phyloP scores from a whole-genome alignment of 768 basidiomycete genomes.

The Gyrodon lividus region DNA sequence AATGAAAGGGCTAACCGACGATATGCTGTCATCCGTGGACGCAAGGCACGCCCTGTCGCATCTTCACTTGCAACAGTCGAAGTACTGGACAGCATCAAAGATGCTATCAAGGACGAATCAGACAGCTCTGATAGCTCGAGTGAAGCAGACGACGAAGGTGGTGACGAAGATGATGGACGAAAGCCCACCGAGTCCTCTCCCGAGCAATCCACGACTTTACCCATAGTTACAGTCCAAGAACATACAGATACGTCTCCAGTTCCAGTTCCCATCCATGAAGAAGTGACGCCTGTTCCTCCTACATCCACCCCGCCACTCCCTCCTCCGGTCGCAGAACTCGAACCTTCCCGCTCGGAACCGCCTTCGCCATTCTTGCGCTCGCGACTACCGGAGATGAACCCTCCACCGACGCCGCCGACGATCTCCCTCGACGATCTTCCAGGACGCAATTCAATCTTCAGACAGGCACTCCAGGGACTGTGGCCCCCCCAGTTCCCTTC shows the following conservation, averaged over 20 bases:
- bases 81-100: constrained; percentile 84
- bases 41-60: constrained; percentile 86
- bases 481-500: constrained; percentile 64
- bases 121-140: constrained; percentile 67
- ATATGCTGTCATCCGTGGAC: constrained; percentile 84
- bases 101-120: constrained; percentile 86
- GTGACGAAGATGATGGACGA: constrained; percentile 51
- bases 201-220: constrained; percentile 32
- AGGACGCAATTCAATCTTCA: constrained; percentile 68
- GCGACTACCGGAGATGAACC: constrained; percentile 35
- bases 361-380: constrained; percentile 56
- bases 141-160: constrained; percentile 69
- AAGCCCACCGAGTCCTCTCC: constrained; percentile 31
- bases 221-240: constrained; percentile 14
- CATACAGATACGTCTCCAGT: constrained; percentile 3
- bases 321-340: constrained; percentile 21
- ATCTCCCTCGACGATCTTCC: constrained; percentile 53
- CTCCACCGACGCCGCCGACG: constrained; percentile 45
- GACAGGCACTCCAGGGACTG: constrained; percentile 59
- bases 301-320: constrained; percentile 26
- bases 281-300: constrained; percentile 4
- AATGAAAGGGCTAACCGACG: constrained; percentile 73
- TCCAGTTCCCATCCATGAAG: constrained; percentile 32
- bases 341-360: constrained; percentile 35
- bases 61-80: constrained; percentile 86